Conservation (phyloP, 176 grass and related monocot genomes). For the Thinopyrum elongatum region DNA sequence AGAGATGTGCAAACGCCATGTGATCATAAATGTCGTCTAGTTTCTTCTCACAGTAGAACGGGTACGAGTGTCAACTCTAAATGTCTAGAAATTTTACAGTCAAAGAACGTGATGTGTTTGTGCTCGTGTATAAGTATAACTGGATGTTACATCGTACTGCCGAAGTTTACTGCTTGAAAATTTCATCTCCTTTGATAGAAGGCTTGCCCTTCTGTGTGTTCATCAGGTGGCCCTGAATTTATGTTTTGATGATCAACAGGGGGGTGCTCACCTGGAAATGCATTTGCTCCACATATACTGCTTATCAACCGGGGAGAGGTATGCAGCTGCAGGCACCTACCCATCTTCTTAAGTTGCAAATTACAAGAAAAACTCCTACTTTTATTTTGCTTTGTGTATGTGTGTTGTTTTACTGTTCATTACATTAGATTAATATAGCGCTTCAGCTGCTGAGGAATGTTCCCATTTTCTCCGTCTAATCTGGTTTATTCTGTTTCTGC, state of each 20-base stretch:
- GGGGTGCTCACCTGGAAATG: conserved; percentile 33
- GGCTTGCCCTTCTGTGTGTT: not conserved
- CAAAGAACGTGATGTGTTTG: not conserved
- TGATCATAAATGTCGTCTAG: not conserved
- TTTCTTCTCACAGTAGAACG: no score
- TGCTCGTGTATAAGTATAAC: not conserved
- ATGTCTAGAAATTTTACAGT: not conserved
- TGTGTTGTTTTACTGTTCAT: not conserved
- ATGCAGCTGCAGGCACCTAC: not conserved
- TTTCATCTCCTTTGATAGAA: not conserved
- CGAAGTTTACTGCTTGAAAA: not conserved
- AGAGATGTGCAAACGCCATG: not conserved
- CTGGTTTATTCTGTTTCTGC: not conserved
- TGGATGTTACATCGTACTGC: not conserved
- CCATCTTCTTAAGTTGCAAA: not conserved
- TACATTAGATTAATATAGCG: not conserved
- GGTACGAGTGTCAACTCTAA: not conserved
- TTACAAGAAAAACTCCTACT: not conserved
- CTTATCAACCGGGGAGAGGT: conserved; percentile 38
- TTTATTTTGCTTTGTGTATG: not conserved
- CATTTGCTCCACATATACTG: conserved; percentile 42
- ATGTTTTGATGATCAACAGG: conserved; percentile 18
- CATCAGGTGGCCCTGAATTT: not conserved
- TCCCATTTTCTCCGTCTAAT: not conserved
- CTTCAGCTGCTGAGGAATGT: not conserved